Base-by-base conservation (phyloP, 1,284 basidiomycete species). In the Agaricales sp. region DNA sequence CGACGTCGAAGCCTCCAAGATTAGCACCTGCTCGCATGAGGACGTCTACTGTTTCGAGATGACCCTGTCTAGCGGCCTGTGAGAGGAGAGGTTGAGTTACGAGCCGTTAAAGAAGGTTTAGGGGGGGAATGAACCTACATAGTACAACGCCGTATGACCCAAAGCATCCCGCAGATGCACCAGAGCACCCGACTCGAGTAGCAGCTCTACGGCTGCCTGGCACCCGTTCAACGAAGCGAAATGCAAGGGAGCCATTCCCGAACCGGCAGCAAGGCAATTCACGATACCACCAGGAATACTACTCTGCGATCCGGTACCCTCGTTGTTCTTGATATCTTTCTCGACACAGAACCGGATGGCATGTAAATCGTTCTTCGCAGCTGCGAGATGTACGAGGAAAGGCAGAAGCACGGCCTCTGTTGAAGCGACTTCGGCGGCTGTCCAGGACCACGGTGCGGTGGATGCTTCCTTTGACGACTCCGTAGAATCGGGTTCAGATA, bases 91-190 rank as follows among this genome's bases (percentile, higher is more conserved):
- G 1, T 49, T 51, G 14, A 3, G 37, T 23, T 51, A 26, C 50
- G 38, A 45, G 41, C 37, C 22, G 19, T 30, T 14, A 37, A 49
- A 37, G n/a, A n/a, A n/a, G n/a, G n/a, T n/a, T n/a, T n/a, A 38
- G n/a, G 30, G 21, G 20, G 20, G 41, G 44, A 53, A 38, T 51
- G 30, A 18, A 61, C 78, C 56, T 55, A 83, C 86, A 64, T 89
- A 86, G 63, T 89, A 90, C 19, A 90, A 64, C 3, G 91, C 77
- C 13, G 91, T 92, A 58, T 93, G 91, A 1, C 87, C 89, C 38
- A 88, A 68, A 2, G 66, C 62, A 58, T 92, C 88, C 41, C 89
- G 74, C 6, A 86, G 68, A 63, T 95, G 92, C 8, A 96, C 92
- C n/a, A 90, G 72, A 1, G 90, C 89, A 1, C 92, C 92, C 1